Evolutionary conservation across 2,329 filamentous ascomycete genomes (phyloP).

Genomic region (Septoria linicola): DNA sequence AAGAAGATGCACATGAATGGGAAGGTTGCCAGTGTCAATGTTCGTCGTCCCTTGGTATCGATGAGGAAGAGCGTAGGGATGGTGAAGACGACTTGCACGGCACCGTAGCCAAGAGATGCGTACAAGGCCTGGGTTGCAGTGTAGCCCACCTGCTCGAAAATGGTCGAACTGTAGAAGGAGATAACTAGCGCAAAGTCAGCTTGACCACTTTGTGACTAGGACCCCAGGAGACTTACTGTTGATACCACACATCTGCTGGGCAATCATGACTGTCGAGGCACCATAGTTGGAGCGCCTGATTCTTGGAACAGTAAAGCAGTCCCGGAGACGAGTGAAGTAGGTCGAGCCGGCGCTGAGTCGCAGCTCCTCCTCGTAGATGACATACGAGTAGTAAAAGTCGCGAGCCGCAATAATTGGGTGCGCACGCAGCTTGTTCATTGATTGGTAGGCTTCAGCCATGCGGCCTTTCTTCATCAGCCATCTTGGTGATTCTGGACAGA

Average conservation of each 20-base stretch:
- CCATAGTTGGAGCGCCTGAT: constrained; percentile 46
- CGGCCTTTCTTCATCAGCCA: constrained; percentile 53
- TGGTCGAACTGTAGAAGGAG: constrained; percentile 41
- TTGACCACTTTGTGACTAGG: not conserved
- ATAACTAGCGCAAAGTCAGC: constrained; percentile 33
- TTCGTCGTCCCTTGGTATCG: constrained; percentile 47
- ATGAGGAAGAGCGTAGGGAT: constrained; percentile 49
- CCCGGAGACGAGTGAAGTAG: constrained; percentile 47
- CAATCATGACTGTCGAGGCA: constrained; percentile 40
- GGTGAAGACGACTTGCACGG: constrained; percentile 48
- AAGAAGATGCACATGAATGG: constrained; percentile 51
- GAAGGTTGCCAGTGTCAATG: constrained; percentile 43
- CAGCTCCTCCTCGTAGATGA: constrained; percentile 40
- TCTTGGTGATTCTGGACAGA: constrained; percentile 47
- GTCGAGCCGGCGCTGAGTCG: constrained; percentile 39
- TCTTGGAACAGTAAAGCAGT: constrained; percentile 51
- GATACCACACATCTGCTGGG: constrained; percentile 39
- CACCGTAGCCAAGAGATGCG: constrained; percentile 47
- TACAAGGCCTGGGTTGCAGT: constrained; percentile 39
- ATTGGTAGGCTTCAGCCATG: constrained; percentile 48
- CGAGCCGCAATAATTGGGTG: constrained; percentile 55
- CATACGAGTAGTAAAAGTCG: constrained; percentile 54
- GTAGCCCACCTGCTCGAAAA: constrained; percentile 42
- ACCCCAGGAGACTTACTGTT: constrained; percentile 28
- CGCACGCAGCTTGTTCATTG: constrained; percentile 50